These are phyloP conservation scores for Pythium folliculosum DNA, from an alignment of 352 stramenopile genomes.

Conservation along the genomic window DNA sequence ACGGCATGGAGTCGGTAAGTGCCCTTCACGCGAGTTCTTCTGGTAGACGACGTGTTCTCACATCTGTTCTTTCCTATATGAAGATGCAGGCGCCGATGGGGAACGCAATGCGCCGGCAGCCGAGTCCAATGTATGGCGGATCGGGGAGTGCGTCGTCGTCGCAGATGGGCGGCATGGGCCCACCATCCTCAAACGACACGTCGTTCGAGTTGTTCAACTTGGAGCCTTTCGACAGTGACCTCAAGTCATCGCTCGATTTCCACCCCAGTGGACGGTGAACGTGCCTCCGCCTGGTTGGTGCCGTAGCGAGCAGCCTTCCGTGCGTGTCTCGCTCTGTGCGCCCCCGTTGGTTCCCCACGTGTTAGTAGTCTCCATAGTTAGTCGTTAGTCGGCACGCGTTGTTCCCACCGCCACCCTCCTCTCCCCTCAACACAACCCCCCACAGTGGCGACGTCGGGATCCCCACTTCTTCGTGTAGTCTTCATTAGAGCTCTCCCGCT, in stretches of 20 bases:
- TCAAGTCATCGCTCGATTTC: constrained; percentile 35
- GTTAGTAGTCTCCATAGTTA: constrained; percentile 1
- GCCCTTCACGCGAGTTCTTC: neutral
- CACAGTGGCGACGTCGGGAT: neutral
- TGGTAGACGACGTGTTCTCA: neutral
- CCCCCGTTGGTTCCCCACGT: neutral
- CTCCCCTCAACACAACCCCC: neutral
- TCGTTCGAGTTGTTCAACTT: constrained; percentile 39
- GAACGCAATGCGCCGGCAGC: constrained; percentile 21
- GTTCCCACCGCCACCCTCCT: neutral
- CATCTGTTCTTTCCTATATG: neutral
- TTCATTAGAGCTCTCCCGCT: constrained; percentile 4
- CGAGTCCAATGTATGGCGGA: constrained; percentile 26
- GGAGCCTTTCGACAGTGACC: constrained; percentile 34
- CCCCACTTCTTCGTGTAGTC: constrained; percentile 4
- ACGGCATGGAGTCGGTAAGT: constrained; percentile 63
- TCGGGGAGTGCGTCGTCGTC: constrained; percentile 2
- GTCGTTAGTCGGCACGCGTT: neutral
- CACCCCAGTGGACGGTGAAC: constrained; percentile 13
- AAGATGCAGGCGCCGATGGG: constrained; percentile 25
- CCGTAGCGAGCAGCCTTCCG: no score
- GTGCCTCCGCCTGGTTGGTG: neutral
- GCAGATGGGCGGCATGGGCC: constrained; percentile 13
- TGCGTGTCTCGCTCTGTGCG: no score
- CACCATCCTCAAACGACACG: constrained; percentile 12